Base-by-base conservation (phyloP, 1,284 basidiomycete genomes). In the Ustilago hordei region DNA sequence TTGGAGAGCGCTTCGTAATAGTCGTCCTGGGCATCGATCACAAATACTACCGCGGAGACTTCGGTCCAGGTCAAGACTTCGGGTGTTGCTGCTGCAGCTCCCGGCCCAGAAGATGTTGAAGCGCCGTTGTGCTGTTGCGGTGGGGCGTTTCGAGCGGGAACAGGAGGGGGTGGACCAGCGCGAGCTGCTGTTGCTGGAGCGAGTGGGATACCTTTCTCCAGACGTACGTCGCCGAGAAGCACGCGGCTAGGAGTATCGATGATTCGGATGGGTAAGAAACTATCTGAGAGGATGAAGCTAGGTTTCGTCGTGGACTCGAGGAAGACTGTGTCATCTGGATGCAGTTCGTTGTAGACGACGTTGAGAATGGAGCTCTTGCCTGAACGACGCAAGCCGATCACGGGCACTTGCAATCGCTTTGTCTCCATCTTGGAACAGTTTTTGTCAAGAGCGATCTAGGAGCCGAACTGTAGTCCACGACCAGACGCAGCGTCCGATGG, bases 281-380 rank as follows among this genome's bases (percentile, higher is more conserved):
- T 93, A 86, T 95, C 96, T 7, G 77, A 68, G 7, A 73, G 53
- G 23, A 74, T 62, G 39, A 63, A 70, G 58, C 65, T 62, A 0
- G 65, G 65, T 8, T 74, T 76, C 9, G 64, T 72, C 12, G 75
- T 78, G 17, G 61, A 90, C 77, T 97, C 95, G 75, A 98, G 90
- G 87, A 93, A 98, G 80, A 98, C 93, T 0, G 94, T 93, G 82
- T 98, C 92, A 84, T 94, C 94, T 0, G 94, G 90, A 0, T 91
- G 89, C 57, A 95, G 88, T 72, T 92, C 89, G 79, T 95, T 92
- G 89, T 98, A 97, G 19, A 98, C 90, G 36, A 96, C 94, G 85
- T 95, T 91, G 80, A 93, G 90, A 69, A 97, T 94, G 36, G 93
- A 95, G 28, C 95, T 93, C 87, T 98, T 99, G 66, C 96, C 96